Conservation (phyloP, 2,329 filamentous ascomycete species). For the Colletotrichum sp. region DNA sequence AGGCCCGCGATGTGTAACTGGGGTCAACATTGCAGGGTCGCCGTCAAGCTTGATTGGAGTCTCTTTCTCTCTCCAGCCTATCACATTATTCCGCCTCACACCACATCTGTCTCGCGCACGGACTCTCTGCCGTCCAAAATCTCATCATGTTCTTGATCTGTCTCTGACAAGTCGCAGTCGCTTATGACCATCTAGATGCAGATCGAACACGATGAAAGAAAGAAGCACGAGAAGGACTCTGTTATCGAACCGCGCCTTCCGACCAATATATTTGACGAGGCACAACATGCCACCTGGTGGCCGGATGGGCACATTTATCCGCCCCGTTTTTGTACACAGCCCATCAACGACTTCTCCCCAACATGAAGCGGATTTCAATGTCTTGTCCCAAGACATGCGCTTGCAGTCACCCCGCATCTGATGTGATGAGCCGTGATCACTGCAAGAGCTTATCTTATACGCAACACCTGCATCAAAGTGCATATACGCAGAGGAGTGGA, state of each 20-base stretch:
- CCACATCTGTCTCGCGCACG: slow-evolving; percentile 2
- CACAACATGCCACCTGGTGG: background rate
- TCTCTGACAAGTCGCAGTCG: slow-evolving; percentile 1
- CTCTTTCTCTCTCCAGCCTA: background rate
- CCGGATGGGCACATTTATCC: background rate
- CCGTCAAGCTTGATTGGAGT: background rate
- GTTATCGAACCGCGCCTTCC: background rate
- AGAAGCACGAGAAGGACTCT: background rate
- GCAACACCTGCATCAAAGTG: background rate
- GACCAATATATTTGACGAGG: background rate
- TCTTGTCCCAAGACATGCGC: background rate
- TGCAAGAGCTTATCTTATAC: background rate
- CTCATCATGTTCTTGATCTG: background rate
- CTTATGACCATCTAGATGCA: background rate
- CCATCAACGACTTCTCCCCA: background rate
- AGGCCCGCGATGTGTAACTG: slow-evolving; percentile 1
- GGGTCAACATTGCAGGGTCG: background rate
- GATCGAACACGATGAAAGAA: background rate
- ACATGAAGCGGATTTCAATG: background rate
- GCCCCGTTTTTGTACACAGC: background rate
- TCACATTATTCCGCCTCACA: background rate
- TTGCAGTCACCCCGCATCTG: background rate
- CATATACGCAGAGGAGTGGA: background rate
- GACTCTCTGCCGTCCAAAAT: background rate
- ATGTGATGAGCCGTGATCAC: background rate